Base-by-base conservation (phyloP, 257 asterid species). In the Solanum appendiculatum region DNA sequence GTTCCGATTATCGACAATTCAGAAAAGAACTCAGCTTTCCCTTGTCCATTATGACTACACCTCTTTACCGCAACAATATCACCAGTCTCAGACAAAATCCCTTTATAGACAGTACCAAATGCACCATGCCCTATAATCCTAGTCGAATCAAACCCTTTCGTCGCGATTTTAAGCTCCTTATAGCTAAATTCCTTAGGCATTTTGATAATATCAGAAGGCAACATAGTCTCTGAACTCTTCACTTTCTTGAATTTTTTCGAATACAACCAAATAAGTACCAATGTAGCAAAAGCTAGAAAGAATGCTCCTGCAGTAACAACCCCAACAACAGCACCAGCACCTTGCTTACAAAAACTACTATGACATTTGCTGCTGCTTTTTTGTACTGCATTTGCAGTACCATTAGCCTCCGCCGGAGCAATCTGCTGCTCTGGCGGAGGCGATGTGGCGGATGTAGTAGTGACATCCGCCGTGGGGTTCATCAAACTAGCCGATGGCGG, bases 261-360 rank as follows among this genome's bases (percentile, higher is more conserved):
- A 80, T 93, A 94, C 20, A 88, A 89, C 96, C 95, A 94, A 8
- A 93, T 18, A 14, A 92, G 87, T 29, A 91, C 87, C 39, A 90
- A 36, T 11, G 95, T 88, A 64, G 92, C 92, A 34, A 93, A 86
- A 6, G 92, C 96, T 82, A 95, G 64, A 84, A 92, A 89, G 69
- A 95, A 95, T 2, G 98, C 96, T 13, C 98, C 87, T 7, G 98
- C 98, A 4, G 98, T 94, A 5, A 92, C 96, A 15, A 95, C 98
- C 3, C 98, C 98, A 18, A 90, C 97, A 8, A 95, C 91, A 1
- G 97, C 94, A 1, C 98, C 98, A 6, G 96, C 90, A 6, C 96
- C 93, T 5, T 87, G 92, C 84, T 82, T 91, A 81, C 98, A 94
- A 48, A 93, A 86, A 86, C 90, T 92, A 83, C 60, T 92, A 84